A percentile compares a stretch with the other conserved stretches of the same genome.
phyloP scores from a whole-genome alignment of 208 protist genomes.

The Zelonia costaricensis region DNA sequence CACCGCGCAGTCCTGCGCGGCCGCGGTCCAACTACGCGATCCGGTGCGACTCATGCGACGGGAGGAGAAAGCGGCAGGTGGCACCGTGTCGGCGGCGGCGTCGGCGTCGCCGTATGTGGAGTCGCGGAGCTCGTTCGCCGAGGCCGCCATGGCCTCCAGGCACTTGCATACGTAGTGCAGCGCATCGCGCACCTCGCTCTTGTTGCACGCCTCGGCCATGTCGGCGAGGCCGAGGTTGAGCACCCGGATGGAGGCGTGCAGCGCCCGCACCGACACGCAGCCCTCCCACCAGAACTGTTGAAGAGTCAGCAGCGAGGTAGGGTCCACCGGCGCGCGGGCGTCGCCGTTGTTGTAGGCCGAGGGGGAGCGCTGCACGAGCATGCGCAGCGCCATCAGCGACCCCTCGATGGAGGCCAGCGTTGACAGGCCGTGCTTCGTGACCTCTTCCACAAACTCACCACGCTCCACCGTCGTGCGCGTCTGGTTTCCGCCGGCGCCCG shows the following conservation, averaged over 20 bases:
- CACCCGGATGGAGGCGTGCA: slow-evolving; percentile 22
- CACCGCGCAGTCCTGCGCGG: not conserved
- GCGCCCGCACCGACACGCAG: slow-evolving; percentile 15
- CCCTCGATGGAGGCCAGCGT: slow-evolving; percentile 39
- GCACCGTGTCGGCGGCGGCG: not conserved
- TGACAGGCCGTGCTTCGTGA: slow-evolving; percentile 22
- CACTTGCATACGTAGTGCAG: slow-evolving; percentile 42
- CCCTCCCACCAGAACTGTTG: slow-evolving; percentile 77
- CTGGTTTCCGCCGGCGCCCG: not conserved
- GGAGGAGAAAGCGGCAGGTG: not conserved
- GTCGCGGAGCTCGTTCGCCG: not conserved
- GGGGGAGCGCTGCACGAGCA: slow-evolving; percentile 32
- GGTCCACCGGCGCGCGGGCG: not conserved
- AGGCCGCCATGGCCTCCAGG: slow-evolving; percentile 30
- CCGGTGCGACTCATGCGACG: too few species aligned
- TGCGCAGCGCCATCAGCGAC: slow-evolving; percentile 34
- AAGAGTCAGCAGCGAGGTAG: slow-evolving; percentile 41
- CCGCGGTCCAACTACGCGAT: too few species aligned
- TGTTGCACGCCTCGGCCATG: slow-evolving; percentile 36
- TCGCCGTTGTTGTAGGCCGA: slow-evolving; percentile 2
- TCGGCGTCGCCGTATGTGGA: not conserved
- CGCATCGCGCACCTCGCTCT: slow-evolving; percentile 40
- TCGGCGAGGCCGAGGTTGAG: slow-evolving; percentile 32
- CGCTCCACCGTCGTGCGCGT: slow-evolving; percentile 14
- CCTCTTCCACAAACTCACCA: slow-evolving; percentile 40